Evolutionary conservation across 805 yeast genomes (phyloP), one percentile per base, ranked within the genome.

Genomic region (Kodamaea sagamina): DNA sequence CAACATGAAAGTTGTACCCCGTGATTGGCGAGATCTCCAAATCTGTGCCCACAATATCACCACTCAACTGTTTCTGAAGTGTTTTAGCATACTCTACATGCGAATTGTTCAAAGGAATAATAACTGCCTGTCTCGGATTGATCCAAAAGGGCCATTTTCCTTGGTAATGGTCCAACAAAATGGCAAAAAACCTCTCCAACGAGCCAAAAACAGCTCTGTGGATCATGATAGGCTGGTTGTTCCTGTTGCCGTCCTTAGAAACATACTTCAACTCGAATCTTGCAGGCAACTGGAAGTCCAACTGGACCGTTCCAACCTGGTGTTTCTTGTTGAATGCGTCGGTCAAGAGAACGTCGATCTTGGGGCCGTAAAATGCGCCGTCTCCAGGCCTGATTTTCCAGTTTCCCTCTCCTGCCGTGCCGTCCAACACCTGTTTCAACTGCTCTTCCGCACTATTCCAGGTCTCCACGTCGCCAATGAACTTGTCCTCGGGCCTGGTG

Each of bases 131-230:
- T 48, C 95, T 75, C 5, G 98, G 97, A 50, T 84, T 88, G 34
- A 93, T 59, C 99, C 99, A 93, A 60, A 93, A 89, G 7, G 99
- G 99, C 98, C 98, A 93, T 52, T 84, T 83, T 0, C 98, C 99
- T 44, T 79, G 78, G 61, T 82, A 88, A 51, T 90, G 95, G 60
- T 93, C 98, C 41, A 93, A 81, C 47, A 93, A 69, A 46, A 93
- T 77, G 1, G 98, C 97, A 66, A 93, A 67, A 58, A 93, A 93
- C 55, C 99, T 74, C 62, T 93, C 99, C 6, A 93, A 73, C 0
- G 97, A 89, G 0, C 99, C 99, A 60, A 89, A 88, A 1, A 92
- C 89, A 0, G 99, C 99, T 43, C 99, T 74, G 59, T 93, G 99
- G 22, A 93, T 79, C 89, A 93, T 81, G n/a, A 93, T 92, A 2